These are phyloP conservation scores for Debaryomyces nepalensis DNA, from an alignment of 1,139 yeast species.

Conservation along the genomic window DNA sequence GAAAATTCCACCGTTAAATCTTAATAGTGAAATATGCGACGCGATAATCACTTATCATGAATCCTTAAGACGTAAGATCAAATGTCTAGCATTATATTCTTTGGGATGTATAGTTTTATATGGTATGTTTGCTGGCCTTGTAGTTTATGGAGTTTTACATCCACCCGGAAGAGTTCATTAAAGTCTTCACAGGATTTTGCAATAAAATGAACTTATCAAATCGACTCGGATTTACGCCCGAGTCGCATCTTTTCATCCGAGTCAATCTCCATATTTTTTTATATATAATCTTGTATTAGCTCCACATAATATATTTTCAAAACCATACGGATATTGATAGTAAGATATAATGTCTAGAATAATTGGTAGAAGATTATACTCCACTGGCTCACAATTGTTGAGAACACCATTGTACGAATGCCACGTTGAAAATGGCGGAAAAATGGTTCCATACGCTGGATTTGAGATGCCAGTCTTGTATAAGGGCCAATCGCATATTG, in stretches of 20 bases:
- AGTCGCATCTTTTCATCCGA: conserved; percentile 4
- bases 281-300: conserved; percentile 6
- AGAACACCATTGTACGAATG: conserved; percentile 85
- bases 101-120: conserved; percentile 3
- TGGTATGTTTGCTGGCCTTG: conserved; percentile 6
- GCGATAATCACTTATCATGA: conserved; percentile 7
- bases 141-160: conserved; percentile 9
- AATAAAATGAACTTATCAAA: no score
- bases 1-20: conserved; percentile 7
- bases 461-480: conserved; percentile 93
- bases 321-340: background rate
- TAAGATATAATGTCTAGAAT: conserved; percentile 23
- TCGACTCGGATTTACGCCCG: conserved; percentile 2
- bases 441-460: conserved; percentile 95
- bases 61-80: background rate
- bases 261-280: background rate
- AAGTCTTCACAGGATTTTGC: background rate
- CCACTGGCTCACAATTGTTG: conserved; percentile 23
- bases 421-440: conserved; percentile 80
- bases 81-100: conserved; percentile 6
- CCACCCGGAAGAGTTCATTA: conserved; percentile 9
- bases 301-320: background rate
- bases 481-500: conserved; percentile 80
- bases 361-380: conserved; percentile 9
- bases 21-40: conserved; percentile 2